Evolutionary conservation across 192 early-diverging fungal genomes (phyloP).

Genomic region (Mortierella antarctica): DNA sequence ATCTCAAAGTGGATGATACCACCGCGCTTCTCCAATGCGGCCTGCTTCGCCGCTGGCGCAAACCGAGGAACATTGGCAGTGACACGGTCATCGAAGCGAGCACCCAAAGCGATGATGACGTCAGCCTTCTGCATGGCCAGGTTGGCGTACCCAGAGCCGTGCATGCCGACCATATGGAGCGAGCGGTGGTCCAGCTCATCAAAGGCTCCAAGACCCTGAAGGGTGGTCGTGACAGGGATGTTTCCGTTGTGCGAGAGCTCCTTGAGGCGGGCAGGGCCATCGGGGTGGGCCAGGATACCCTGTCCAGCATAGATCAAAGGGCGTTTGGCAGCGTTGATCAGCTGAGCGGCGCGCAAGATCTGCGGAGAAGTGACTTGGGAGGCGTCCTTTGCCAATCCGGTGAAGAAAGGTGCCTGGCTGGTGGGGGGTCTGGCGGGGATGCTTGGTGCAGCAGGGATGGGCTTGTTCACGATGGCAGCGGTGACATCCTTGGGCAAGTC

Average conservation of each 20-base stretch:
- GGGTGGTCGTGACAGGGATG: constrained; percentile 98
- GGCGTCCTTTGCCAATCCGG: constrained; percentile 50
- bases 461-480: constrained; percentile 83
- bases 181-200: constrained; percentile 91
- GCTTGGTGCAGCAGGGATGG: constrained; percentile 80
- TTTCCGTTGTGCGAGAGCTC: constrained; percentile 89
- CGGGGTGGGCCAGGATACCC: constrained; percentile 84
- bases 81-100: constrained; percentile 98
- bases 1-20: constrained; percentile 99
- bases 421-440: constrained; percentile 80
- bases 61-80: constrained; percentile 84
- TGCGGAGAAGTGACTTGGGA: constrained; percentile 61
- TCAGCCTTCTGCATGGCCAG: constrained; percentile 98
- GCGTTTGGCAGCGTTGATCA: constrained; percentile 89
- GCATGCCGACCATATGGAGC: constrained; percentile 99
- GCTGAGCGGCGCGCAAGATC: constrained; percentile 77
- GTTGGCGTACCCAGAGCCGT: constrained; percentile 97
- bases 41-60: constrained; percentile 92
- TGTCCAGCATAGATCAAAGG: constrained; percentile 97
- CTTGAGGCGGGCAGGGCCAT: constrained; percentile 84
- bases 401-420: constrained; percentile 51
- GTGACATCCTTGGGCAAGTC: constrained; percentile 99
- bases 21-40: constrained; percentile 87
- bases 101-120: constrained; percentile 93
- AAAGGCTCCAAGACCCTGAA: constrained; percentile 92